phyloP scores from a whole-genome alignment of 2,329 filamentous ascomycete genomes.

The Aspergillus pseudoterreus region DNA sequence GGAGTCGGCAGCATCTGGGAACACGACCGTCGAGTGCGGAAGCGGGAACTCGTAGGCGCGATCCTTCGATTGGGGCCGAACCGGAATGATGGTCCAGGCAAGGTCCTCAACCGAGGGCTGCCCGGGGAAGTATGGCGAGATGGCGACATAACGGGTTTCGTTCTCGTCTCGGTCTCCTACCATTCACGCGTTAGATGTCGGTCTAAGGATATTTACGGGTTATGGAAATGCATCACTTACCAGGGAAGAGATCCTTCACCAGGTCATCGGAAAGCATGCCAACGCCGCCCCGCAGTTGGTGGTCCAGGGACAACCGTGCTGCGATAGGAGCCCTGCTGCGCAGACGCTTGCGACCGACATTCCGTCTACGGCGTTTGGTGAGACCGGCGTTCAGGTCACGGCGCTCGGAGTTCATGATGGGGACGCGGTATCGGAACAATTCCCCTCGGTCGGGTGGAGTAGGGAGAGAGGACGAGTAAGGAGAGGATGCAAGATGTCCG shows the following conservation, averaged over 20 bases:
- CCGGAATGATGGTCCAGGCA: slow-evolving; percentile 81
- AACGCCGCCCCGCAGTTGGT: slow-evolving; percentile 77
- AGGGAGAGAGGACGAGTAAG: slow-evolving; percentile 9
- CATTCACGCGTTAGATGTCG: neutral
- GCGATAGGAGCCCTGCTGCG: slow-evolving; percentile 68
- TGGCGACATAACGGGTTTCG: slow-evolving; percentile 42
- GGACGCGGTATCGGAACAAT: slow-evolving; percentile 12
- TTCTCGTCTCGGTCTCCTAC: slow-evolving; percentile 21
- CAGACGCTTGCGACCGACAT: slow-evolving; percentile 41
- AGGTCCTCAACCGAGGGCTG: slow-evolving; percentile 53
- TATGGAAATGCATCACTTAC: slow-evolving; percentile 28
- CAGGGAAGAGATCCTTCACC: slow-evolving; percentile 73
- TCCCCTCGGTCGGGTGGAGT: slow-evolving; percentile 16
- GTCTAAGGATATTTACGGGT: slow-evolving; percentile 3
- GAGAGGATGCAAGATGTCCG: neutral
- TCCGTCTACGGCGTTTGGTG: slow-evolving; percentile 51
- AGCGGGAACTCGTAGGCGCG: slow-evolving; percentile 56
- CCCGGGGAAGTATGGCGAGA: slow-evolving; percentile 44
- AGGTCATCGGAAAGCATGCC: slow-evolving; percentile 85
- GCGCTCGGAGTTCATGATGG: slow-evolving; percentile 43
- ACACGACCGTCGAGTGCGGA: slow-evolving; percentile 72
- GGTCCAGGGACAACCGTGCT: slow-evolving; percentile 78
- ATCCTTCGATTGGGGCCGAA: slow-evolving; percentile 51
- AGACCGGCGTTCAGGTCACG: slow-evolving; percentile 38
- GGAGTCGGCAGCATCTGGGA: slow-evolving; percentile 67